Base-by-base conservation (phyloP, 768 basidiomycete genomes). In the Pleurotus eryngii region DNA sequence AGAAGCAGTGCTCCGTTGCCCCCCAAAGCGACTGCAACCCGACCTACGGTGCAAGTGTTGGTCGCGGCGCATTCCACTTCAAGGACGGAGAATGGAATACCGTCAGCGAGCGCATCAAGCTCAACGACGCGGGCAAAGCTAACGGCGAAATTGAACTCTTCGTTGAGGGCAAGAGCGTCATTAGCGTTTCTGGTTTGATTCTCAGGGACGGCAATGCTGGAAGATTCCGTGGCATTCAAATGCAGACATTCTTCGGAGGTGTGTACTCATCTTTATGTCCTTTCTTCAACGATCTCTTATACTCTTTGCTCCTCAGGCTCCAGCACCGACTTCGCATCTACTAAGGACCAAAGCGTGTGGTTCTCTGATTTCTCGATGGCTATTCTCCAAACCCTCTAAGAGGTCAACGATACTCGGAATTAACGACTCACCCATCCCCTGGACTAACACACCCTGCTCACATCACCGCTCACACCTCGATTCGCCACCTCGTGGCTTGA, bases 191-290 rank as follows among this genome's bases (percentile, higher is more conserved):
- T 15, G 83, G 83, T 15, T 72, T 91, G 20, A 75, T 82, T 57
- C 71, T 90, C 30, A 73, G 83, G 49, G 74, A 81, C 59, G 73
- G 72, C 57, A 68, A 65, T 24, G 68, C 71, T 0, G 81, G 83
- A 40, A 76, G 74, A 60, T 79, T 90, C 64, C 77, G 82, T 35
- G 89, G 89, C 18, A 81, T 88, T 57, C 83, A 83, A 68, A 81
- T 85, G 77, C 85, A 90, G 72, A 86, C 87, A n/a, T 90, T 90
- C 80, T 90, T 91, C 61, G 87, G 87, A 48, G 86, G 83, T 80
- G 64, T 59, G 74, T 53, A n/a, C 17, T 24, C 8, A 18, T 42
- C 40, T 48, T 57, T 43, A 35, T 59, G 48, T 56, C 27, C 35
- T 49, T 30, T 49, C 47, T 17, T 22, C 58, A 27, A 27, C 15